phyloP scores from a whole-genome alignment of 345 rosid species.

The Brassica rapa region DNA sequence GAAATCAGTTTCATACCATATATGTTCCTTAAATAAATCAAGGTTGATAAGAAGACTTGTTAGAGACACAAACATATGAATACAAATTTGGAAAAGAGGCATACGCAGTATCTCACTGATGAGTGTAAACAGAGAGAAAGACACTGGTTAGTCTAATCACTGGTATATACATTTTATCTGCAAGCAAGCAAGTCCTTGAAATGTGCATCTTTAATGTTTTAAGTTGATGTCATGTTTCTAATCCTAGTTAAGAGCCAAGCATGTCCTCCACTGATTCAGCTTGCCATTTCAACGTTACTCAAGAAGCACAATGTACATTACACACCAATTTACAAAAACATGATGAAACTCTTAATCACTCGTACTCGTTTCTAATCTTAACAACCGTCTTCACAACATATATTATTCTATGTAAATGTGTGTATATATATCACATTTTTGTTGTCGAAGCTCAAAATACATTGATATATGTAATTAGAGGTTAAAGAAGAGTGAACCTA shows the following conservation, averaged over 20 bases:
- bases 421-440: conserved; percentile 21
- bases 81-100: not conserved
- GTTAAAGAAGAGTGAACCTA: conserved; percentile 5
- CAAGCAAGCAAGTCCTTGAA: not conserved
- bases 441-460: conserved; percentile 18
- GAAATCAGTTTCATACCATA: not conserved
- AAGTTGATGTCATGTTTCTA: not conserved
- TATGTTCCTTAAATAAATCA: not conserved
- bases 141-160: not conserved
- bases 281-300: not conserved
- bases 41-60: not conserved
- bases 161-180: not conserved
- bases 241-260: not conserved
- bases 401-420: conserved; percentile 13
- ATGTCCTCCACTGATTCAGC: not conserved
- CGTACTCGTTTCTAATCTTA: conserved; percentile 46
- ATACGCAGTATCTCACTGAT: not conserved
- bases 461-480: conserved; percentile 5
- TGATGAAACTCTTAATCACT: conserved; percentile 63
- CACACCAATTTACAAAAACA: conserved; percentile 74
- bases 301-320: conserved; percentile 68
- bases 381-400: not conserved
- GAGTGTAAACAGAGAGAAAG: not conserved
- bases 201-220: not conserved
- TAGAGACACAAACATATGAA: not conserved